phyloP scores from a whole-genome alignment of 2,329 filamentous ascomycete species.

The Cladosporium sp. region DNA sequence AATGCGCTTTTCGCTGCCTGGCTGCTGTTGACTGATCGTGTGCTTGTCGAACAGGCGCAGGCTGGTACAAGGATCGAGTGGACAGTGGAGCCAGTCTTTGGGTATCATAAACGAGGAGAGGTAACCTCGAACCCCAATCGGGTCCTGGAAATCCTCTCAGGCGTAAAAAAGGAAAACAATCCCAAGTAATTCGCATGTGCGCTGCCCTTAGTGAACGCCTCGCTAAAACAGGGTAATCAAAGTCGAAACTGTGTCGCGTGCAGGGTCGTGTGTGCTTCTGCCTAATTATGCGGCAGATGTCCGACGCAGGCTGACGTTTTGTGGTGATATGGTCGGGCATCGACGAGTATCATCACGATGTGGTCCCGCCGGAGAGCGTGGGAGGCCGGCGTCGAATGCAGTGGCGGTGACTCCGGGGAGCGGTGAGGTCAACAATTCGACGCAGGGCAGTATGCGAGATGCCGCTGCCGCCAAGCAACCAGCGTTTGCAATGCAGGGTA shows the following conservation, averaged over 20 bases:
- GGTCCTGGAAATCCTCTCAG: constrained; percentile 9
- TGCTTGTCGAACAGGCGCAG: constrained; percentile 3
- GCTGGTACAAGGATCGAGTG: constrained; percentile 8
- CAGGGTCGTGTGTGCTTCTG: constrained; percentile 11
- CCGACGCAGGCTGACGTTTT: background rate
- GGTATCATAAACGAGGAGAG: constrained; percentile 19
- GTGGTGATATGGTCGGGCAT: constrained; percentile 12
- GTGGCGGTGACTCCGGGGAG: constrained; percentile 17
- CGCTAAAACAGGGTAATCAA: constrained; percentile 31
- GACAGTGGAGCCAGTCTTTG: constrained; percentile 20
- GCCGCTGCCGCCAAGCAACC: constrained; percentile 24
- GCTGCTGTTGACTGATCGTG: background rate
- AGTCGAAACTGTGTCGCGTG: constrained; percentile 19
- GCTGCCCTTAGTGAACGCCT: constrained; percentile 32
- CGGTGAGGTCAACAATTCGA: constrained; percentile 10
- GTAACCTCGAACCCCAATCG: background rate
- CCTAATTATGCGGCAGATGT: background rate
- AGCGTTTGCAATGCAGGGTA: constrained; percentile 25
- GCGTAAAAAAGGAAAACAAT: constrained; percentile 31
- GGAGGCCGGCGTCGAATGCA: background rate
- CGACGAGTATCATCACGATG: background rate
- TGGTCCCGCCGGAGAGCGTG: constrained; percentile 13
- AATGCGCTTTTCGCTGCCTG: background rate
- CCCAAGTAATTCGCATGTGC: constrained; percentile 25
- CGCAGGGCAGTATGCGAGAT: constrained; percentile 11